phyloP scores from a whole-genome alignment of 495 filamentous ascomycete species.

The Penicillium turbatum region DNA sequence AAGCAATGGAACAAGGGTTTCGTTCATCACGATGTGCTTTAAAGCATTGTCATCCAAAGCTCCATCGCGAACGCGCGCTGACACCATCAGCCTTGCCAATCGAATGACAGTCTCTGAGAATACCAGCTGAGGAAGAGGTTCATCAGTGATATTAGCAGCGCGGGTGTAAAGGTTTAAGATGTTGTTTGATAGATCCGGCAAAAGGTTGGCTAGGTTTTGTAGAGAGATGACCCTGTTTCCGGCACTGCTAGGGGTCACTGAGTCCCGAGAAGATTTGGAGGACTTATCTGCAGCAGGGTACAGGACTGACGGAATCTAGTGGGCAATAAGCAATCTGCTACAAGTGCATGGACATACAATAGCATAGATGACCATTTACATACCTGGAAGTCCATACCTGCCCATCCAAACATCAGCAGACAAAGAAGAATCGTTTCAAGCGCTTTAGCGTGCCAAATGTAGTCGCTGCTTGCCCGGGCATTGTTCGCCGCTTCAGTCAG shows the following conservation, averaged over 20 bases:
- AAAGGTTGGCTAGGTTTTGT: conserved; percentile 56
- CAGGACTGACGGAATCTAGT: conserved; percentile 58
- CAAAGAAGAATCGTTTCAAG: conserved; percentile 80
- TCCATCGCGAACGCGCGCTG: conserved; percentile 65
- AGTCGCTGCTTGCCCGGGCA: conserved; percentile 78
- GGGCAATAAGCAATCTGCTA: background rate
- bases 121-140: conserved; percentile 74
- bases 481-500: conserved; percentile 72
- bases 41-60: conserved; percentile 62
- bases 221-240: conserved; percentile 54
- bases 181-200: conserved; percentile 74
- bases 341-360: background rate
- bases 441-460: conserved; percentile 95
- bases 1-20: conserved; percentile 36
- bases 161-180: conserved; percentile 80
- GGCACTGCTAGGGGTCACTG: conserved; percentile 32
- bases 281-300: conserved; percentile 56
- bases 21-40: conserved; percentile 60
- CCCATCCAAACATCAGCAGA: conserved; percentile 80
- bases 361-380: conserved; percentile 11
- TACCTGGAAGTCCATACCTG: conserved; percentile 82
- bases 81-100: conserved; percentile 67
- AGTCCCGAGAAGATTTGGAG: conserved; percentile 46
- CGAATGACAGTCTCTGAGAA: conserved; percentile 80
- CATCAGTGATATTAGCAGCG: conserved; percentile 68